phyloP scores from a whole-genome alignment of 805 yeast genomes.

The Candida peoriensis region DNA sequence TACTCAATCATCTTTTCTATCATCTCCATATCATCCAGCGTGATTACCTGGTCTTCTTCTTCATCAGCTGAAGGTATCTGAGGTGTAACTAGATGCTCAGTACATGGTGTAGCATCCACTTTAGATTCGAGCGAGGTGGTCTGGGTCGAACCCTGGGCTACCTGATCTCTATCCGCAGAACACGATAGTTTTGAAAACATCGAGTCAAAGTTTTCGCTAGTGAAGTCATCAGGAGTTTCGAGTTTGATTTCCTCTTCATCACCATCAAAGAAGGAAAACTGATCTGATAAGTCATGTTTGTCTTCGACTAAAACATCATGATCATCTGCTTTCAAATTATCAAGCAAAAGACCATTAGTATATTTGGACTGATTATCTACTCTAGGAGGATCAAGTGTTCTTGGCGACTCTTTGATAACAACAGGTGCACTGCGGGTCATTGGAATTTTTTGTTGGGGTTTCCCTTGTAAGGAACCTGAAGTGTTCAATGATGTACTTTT shows the following conservation, averaged over 20 bases:
- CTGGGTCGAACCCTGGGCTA: too few relatives aligned
- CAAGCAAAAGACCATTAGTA: too few relatives aligned
- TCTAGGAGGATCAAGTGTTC: too few relatives aligned
- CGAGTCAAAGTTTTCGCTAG: slow-evolving; percentile 8
- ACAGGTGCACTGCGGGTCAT: too few relatives aligned
- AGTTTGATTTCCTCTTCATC: slow-evolving; percentile 20
- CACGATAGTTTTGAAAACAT: slow-evolving; percentile 14
- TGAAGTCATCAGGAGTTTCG: slow-evolving; percentile 6
- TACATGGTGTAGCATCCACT: neutral
- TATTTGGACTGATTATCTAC: too few relatives aligned
- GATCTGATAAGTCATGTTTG: slow-evolving; percentile 9
- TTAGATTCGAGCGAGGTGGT: neutral
- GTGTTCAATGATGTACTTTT: slow-evolving; percentile 2
- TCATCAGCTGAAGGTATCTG: slow-evolving; percentile 3
- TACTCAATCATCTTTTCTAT: slow-evolving; percentile 34
- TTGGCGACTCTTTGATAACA: too few relatives aligned
- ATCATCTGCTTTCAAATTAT: too few relatives aligned
- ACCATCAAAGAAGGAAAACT: slow-evolving; percentile 22
- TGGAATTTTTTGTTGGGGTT: neutral
- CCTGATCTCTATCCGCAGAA: slow-evolving; percentile 1
- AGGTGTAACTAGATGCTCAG: slow-evolving; percentile 1
- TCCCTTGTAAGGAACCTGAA: too few relatives aligned
- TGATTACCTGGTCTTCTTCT: slow-evolving; percentile 9
- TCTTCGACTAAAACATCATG: too few relatives aligned
- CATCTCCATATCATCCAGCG: slow-evolving; percentile 31